phyloP scores from a whole-genome alignment of 805 yeast species.

The Candida pseudoglaebosa region DNA sequence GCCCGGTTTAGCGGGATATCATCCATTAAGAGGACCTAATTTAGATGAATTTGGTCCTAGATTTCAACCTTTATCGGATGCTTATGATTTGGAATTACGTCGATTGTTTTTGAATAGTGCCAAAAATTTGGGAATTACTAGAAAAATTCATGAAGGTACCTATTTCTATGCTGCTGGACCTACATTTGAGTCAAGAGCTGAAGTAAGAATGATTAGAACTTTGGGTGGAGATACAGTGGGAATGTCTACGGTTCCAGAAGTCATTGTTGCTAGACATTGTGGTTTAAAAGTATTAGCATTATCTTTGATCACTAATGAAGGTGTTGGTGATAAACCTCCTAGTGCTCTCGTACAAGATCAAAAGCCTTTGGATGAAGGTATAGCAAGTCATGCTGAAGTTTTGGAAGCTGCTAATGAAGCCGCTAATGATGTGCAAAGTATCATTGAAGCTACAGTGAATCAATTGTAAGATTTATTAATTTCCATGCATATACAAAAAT shows the following conservation, averaged over 20 bases:
- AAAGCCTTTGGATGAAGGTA: conserved; percentile 57
- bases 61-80: conserved; percentile 84
- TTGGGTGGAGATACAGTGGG: conserved; percentile 95
- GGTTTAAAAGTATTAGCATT: conserved; percentile 81
- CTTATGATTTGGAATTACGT: conserved; percentile 75
- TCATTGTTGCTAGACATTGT: conserved; percentile 84
- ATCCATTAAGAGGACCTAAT: conserved; percentile 87
- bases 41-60: conserved; percentile 78
- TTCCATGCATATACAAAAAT: neutral
- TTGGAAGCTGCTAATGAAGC: conserved; percentile 78
- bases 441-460: conserved; percentile 61
- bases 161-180: conserved; percentile 90
- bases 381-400: conserved; percentile 92
- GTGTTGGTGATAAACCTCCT: conserved; percentile 66
- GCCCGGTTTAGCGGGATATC: conserved; percentile 87
- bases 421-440: conserved; percentile 69
- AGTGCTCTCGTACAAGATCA: conserved; percentile 57
- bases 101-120: conserved; percentile 55
- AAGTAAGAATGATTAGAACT: conserved; percentile 65
- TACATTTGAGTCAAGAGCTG: conserved; percentile 90
- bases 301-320: conserved; percentile 81
- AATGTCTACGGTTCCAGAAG: conserved; percentile 98
- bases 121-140: conserved; percentile 41
- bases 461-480: conserved; percentile 21
- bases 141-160: conserved; percentile 80